Evolutionary conservation across 306 rosid genomes (phyloP).

Genomic region (Sicyos baderoa): DNA sequence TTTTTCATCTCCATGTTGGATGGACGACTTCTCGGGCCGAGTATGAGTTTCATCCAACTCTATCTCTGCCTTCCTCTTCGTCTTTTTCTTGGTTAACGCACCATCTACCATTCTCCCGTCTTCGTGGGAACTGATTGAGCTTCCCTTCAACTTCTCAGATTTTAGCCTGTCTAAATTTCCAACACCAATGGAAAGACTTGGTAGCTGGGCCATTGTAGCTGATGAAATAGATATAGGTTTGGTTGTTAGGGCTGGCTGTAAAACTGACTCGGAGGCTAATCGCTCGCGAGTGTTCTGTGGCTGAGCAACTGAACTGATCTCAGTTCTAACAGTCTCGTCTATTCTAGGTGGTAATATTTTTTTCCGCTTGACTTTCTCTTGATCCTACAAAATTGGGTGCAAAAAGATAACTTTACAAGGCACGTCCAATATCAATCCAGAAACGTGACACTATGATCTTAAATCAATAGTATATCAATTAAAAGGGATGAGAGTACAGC

Average conservation of each 20-base stretch:
- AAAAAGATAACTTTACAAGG: neutral
- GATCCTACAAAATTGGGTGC: slow-evolving; percentile 40
- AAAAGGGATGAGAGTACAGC: neutral
- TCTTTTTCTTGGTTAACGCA: slow-evolving; percentile 54
- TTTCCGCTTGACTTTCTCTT: slow-evolving; percentile 71
- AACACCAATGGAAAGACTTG: slow-evolving; percentile 45
- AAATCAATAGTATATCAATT: neutral
- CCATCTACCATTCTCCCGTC: slow-evolving; percentile 55
- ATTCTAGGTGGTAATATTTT: slow-evolving; percentile 49
- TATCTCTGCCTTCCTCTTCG: slow-evolving; percentile 63
- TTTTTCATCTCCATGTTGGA: slow-evolving; percentile 63
- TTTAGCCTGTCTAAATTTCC: slow-evolving; percentile 34
- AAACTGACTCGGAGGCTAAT: slow-evolving; percentile 43
- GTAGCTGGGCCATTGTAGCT: slow-evolving; percentile 33
- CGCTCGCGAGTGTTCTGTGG: slow-evolving; percentile 54
- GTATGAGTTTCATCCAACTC: slow-evolving; percentile 51
- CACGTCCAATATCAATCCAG: slow-evolving; percentile 1
- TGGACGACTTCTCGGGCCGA: slow-evolving; percentile 45
- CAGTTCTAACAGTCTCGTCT: slow-evolving; percentile 52
- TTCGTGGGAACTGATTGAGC: slow-evolving; percentile 46
- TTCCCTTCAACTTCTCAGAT: slow-evolving; percentile 64
- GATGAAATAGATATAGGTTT: slow-evolving; percentile 36
- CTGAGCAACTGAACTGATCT: slow-evolving; percentile 35
- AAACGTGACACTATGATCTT: neutral
- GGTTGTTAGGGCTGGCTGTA: slow-evolving; percentile 37